Evolutionary conservation across 225 moss, liverwort and hornwort species (phyloP), one percentile per base, ranked within the genome.

Genomic region (Sphagnum contortum): DNA sequence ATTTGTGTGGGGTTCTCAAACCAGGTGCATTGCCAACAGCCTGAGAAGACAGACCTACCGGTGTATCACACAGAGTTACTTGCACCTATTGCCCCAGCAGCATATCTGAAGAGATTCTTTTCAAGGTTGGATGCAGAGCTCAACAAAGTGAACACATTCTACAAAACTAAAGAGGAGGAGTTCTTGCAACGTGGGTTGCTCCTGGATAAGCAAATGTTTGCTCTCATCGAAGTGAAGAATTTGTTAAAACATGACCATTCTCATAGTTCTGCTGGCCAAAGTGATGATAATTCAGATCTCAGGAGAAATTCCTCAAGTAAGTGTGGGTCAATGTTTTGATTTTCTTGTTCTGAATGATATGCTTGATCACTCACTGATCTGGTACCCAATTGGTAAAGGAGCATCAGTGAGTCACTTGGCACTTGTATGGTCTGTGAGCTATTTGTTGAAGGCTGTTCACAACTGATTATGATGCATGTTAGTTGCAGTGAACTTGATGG

Each of bases 131-230:
- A 93, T 57, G 58, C 14, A 4, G 87, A 93, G 80, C 73, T 93
- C 58, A 93, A 90, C 51, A 89, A 87, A 61, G 81, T 89, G 45
- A 85, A 70, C 57, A 71, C 67, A 12, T 92, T 87, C 65, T 83
- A 77, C 70, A 79, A 66, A 57, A 73, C 53, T 45, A 94, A 90
- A 57, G 88, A 90, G 48, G 75, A 70, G 29, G 83, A 90, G 70
- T 79, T 79, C 59, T 68, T 87, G 12, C 65, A 72, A 8, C 79
- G 86, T 11, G 88, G 85, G 48, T 75, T 82, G 4, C 72, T 75
- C n/a, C 62, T 87, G 47, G 87, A 92, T 60, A 78, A 67, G 77
- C 87, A 87, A 58, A 77, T 83, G 79, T 70, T 79, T 47, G 70
- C 86, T 4, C 68, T 93, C 60, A 70, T 82, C 56, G 72, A 86